Conservation (phyloP, 305 asterid species). For the Fraxinus greggii region DNA sequence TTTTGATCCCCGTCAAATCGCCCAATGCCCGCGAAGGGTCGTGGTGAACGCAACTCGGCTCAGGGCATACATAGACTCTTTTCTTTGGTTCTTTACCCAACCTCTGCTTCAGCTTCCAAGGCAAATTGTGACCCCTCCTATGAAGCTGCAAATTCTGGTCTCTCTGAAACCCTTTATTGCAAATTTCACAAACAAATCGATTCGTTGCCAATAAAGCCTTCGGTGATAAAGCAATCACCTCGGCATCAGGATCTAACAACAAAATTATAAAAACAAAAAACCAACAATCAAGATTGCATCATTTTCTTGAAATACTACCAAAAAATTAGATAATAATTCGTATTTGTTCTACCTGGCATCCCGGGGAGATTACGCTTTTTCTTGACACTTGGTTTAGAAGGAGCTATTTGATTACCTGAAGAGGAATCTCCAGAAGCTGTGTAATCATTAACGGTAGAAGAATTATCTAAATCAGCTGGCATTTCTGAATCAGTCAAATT, state of each 20-base stretch:
- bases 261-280: neutral
- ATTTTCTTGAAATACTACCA: conserved; percentile 1
- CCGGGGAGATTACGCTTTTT: conserved; percentile 84
- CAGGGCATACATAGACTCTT: conserved; percentile 72
- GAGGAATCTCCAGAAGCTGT: conserved; percentile 67
- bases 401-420: conserved; percentile 41
- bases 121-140: conserved; percentile 66
- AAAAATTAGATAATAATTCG: neutral
- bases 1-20: conserved; percentile 76
- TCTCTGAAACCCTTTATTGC: conserved; percentile 65
- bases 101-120: conserved; percentile 69
- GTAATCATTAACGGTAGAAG: conserved; percentile 56
- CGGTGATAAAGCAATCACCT: conserved; percentile 64
- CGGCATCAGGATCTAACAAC: conserved; percentile 63
- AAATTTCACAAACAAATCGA: conserved; percentile 61
- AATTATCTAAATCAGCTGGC: conserved; percentile 38
- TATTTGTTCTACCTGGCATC: conserved; percentile 57
- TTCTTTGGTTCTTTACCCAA: conserved; percentile 50
- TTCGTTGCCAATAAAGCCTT: conserved; percentile 50
- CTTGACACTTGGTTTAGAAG: conserved; percentile 46
- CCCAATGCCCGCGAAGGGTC: conserved; percentile 73
- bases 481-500: conserved; percentile 31
- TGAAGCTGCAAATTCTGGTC: conserved; percentile 72
- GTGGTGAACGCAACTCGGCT: conserved; percentile 59
- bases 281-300: neutral